Evolutionary conservation across 371 early-diverging fungal genomes (phyloP).

Genomic region (Apophysomyces trapeziformis): DNA sequence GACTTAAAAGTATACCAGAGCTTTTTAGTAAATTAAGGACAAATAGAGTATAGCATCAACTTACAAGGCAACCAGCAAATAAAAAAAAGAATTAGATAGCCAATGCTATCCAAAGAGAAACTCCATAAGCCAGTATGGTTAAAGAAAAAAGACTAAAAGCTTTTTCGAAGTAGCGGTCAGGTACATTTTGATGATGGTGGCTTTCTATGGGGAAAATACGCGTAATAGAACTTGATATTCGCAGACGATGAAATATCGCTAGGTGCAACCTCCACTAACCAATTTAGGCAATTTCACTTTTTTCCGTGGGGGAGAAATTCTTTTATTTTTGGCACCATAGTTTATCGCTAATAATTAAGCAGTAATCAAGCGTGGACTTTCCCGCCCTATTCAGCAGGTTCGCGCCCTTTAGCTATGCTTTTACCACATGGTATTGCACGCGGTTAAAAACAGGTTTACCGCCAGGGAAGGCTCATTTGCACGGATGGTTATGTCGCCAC

Average conservation of each 20-base stretch:
- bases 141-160: no score
- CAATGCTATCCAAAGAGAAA: no score
- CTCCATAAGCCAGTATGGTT: no score
- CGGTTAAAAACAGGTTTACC: no score
- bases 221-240: neutral
- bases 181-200: neutral
- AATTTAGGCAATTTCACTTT: neutral
- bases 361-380: neutral
- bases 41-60: neutral
- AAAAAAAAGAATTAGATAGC: no score
- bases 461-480: no score
- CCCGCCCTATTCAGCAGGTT: neutral
- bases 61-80: neutral
- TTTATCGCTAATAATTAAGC: neutral
- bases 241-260: neutral
- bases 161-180: neutral
- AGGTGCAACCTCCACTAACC: conserved; percentile 2
- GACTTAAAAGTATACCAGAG: conserved; percentile 3
- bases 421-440: no score
- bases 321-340: neutral
- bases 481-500: no score
- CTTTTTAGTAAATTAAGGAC: conserved; percentile 10
- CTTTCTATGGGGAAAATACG: neutral
- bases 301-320: neutral
- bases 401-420: neutral